These are phyloP conservation scores for Mortierella sp. DNA, from an alignment of 371 early-diverging fungal genomes.

Conservation along the genomic window DNA sequence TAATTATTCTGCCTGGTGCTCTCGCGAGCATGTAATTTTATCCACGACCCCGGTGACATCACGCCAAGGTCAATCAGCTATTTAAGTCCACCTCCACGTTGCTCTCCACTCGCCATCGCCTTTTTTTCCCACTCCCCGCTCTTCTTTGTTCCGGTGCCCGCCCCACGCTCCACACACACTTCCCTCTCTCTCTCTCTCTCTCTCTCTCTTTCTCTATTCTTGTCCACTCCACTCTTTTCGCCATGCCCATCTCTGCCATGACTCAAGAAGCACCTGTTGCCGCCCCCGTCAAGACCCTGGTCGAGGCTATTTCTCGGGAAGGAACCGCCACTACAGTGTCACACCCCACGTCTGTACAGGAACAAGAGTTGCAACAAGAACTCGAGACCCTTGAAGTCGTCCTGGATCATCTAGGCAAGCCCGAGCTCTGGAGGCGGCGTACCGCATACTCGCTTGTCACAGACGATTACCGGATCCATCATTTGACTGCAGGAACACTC, in stretches of 20 bases:
- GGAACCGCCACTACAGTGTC: background rate
- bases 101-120: background rate
- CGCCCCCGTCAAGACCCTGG: conserved; percentile 18
- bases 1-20: conserved; percentile 23
- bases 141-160: background rate
- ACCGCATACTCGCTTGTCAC: conserved; percentile 37
- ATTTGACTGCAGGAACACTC: conserved; percentile 65
- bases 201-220: background rate
- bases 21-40: conserved; percentile 4
- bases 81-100: background rate
- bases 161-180: background rate
- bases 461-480: conserved; percentile 33
- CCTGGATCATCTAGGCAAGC: conserved; percentile 4
- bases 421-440: conserved; percentile 37
- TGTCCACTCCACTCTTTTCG: background rate
- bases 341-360: conserved; percentile 4
- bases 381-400: conserved; percentile 37
- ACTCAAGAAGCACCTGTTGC: background rate
- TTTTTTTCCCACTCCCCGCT: background rate
- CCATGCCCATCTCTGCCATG: conserved; percentile 27
- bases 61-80: too few relatives aligned
- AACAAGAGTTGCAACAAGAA: conserved; percentile 19
- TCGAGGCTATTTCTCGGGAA: conserved; percentile 15
- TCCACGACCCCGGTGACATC: too few relatives aligned
- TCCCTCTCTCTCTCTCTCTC: background rate